Percentiles rank a stretch among this genome's conserved stretches.
These are phyloP conservation scores for Nakazawaea holstii DNA, from an alignment of 805 yeast species.

Conservation along the genomic window DNA sequence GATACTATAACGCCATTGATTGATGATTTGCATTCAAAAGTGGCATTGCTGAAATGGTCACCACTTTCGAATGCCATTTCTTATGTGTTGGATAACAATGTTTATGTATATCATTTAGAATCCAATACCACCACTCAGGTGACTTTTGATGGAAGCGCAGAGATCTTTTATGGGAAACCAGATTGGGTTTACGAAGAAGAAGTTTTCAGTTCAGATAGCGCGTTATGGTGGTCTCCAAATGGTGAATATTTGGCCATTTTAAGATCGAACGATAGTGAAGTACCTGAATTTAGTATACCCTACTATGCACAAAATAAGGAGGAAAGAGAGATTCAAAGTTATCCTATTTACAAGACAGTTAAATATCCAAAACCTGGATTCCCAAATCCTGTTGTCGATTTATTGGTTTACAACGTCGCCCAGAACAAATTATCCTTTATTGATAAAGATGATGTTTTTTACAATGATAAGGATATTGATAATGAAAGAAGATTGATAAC, in stretches of 20 bases:
- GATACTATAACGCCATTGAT: constrained; percentile 19
- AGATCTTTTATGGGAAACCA: constrained; percentile 80
- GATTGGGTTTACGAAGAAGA: constrained; percentile 97
- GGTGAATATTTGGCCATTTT: constrained; percentile 62
- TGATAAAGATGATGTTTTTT: constrained; percentile 29
- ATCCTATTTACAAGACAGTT: constrained; percentile 55
- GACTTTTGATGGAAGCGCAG: constrained; percentile 65
- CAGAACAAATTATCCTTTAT: constrained; percentile 18
- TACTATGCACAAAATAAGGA: constrained; percentile 55
- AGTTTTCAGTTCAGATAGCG: constrained; percentile 62
- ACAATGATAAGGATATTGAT: constrained; percentile 33
- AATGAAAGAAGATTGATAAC: constrained; percentile 48
- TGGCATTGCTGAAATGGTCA: constrained; percentile 60
- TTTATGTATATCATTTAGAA: constrained; percentile 45
- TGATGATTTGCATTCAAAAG: constrained; percentile 21
- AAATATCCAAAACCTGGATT: constrained; percentile 86
- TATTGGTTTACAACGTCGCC: constrained; percentile 38
- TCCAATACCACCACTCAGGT: constrained; percentile 35
- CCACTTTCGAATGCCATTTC: constrained; percentile 66
- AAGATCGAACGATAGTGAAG: constrained; percentile 67
- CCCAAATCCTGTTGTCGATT: constrained; percentile 62
- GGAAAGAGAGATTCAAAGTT: constrained; percentile 37
- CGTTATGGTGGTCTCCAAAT: constrained; percentile 84
- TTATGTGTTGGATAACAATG: constrained; percentile 62
- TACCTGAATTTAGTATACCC: constrained; percentile 69